Evolutionary conservation across 2,329 filamentous ascomycete genomes (phyloP), one percentile per base, ranked within the genome.

Genomic region (Knufia petricola): DNA sequence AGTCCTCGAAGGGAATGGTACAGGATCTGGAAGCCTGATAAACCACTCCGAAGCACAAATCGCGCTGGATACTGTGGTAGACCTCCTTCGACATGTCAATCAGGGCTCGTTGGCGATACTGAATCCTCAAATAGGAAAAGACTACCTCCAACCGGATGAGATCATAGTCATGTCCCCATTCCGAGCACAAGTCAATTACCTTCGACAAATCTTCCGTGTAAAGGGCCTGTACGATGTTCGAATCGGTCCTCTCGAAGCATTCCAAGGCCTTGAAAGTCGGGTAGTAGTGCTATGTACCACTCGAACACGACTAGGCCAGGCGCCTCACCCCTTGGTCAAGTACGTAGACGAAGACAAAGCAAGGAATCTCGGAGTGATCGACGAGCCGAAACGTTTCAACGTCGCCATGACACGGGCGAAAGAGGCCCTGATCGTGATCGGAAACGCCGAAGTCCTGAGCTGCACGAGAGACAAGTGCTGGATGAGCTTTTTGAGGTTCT

Each of bases 221-320:
- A 56, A 47, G 20, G 41, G 58, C 4, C 53, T 69, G 7, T 62
- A 63, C 55, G 58, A 62, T 21, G 61, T 72, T 6, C 71, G 71
- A 44, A 68, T 72, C 37, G 69, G 69, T 1, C 69, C 69, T 1
- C 56, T 70, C 28, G 69, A 71, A 50, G 69, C 68, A 17, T 72
- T 71, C 43, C 69, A 72, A 51, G 69, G 69, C 0, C 59, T 71
- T 4, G 69, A 72, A 53, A 65, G 62, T 37, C 60, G 66, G 9
- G 64, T 70, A 24, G 64, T 72, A 12, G 67, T 72, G 40, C 55
- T 72, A 4, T 71, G 68, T 51, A 72, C 68, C 1, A 72, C 69
- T 34, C 55, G 69, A 20, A 59, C 58, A 4, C 50, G 58, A 4
- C 23, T 41, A 15, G 50, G 47, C 21, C 46, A 34, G 9, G 17